Evolutionary conservation across 345 rosid genomes (phyloP).

Genomic region (Gossypium arboreum): DNA sequence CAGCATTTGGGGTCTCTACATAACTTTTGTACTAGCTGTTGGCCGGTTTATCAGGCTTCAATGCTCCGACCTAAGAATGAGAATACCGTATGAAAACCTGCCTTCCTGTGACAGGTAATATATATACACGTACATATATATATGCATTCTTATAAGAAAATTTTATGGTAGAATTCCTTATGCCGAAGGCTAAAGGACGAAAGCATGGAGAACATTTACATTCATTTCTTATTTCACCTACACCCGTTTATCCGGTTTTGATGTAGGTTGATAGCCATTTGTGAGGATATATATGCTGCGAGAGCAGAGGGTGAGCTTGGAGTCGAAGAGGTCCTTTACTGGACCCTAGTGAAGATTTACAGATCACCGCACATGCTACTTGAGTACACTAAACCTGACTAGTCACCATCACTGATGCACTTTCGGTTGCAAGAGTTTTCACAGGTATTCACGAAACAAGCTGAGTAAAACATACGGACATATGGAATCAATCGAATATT

Average conservation of each 20-base stretch:
- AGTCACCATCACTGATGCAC: conserved; percentile 20
- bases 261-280: conserved; percentile 85
- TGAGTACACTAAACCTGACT: conserved; percentile 85
- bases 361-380: conserved; percentile 99
- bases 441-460: neutral
- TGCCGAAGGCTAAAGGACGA: neutral
- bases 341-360: conserved; percentile 94
- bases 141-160: neutral
- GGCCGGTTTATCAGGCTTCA: conserved; percentile 99
- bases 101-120: conserved; percentile 90
- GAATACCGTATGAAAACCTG: conserved; percentile 93
- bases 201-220: neutral
- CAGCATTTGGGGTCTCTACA: conserved; percentile 99
- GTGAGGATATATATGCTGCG: conserved; percentile 93
- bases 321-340: conserved; percentile 96
- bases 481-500: neutral
- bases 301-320: conserved; percentile 97
- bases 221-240: neutral
- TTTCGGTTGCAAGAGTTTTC: conserved; percentile 3
- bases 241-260: conserved; percentile 16
- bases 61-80: conserved; percentile 95
- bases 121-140: no score
- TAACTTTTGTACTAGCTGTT: conserved; percentile 95
- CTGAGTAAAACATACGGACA: neutral
- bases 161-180: neutral